These are phyloP conservation scores for Podaxis mareebaensis DNA, from an alignment of 768 basidiomycete species.

Conservation along the genomic window DNA sequence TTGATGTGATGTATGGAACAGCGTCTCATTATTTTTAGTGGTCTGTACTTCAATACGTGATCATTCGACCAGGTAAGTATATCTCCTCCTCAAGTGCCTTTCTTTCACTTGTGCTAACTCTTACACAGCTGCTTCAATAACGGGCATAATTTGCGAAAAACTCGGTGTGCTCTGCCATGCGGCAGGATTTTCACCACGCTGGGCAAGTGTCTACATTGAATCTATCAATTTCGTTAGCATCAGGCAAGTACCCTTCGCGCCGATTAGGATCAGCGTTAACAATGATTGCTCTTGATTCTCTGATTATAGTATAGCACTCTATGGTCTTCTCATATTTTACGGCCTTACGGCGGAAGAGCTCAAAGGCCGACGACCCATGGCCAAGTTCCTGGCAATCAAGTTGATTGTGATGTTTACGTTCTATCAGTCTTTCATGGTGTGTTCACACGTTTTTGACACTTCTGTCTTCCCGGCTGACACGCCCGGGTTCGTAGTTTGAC, in stretches of 20 bases:
- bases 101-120: no score
- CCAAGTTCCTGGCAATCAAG: slow-evolving; percentile 88
- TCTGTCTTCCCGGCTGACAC: background rate
- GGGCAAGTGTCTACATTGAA: slow-evolving; percentile 70
- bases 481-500: slow-evolving; percentile 46
- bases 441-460: slow-evolving; percentile 24
- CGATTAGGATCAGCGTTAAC: background rate
- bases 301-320: slow-evolving; percentile 70
- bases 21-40: slow-evolving; percentile 46
- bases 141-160: slow-evolving; percentile 76
- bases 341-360: slow-evolving; percentile 80
- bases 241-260: slow-evolving; percentile 43
- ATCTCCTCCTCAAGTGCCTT: background rate
- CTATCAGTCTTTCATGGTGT: slow-evolving; percentile 78
- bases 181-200: slow-evolving; percentile 57
- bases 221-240: slow-evolving; percentile 81
- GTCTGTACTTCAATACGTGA: slow-evolving; percentile 87
- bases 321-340: slow-evolving; percentile 85
- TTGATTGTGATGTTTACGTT: slow-evolving; percentile 87
- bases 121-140: slow-evolving; percentile 57
- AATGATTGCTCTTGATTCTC: background rate
- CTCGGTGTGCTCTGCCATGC: slow-evolving; percentile 69
- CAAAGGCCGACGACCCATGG: slow-evolving; percentile 70
- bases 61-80: slow-evolving; percentile 54
- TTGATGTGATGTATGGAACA: background rate